phyloP scores from a whole-genome alignment of 2,329 filamentous ascomycete species.

The Trichoderma endophyticum region DNA sequence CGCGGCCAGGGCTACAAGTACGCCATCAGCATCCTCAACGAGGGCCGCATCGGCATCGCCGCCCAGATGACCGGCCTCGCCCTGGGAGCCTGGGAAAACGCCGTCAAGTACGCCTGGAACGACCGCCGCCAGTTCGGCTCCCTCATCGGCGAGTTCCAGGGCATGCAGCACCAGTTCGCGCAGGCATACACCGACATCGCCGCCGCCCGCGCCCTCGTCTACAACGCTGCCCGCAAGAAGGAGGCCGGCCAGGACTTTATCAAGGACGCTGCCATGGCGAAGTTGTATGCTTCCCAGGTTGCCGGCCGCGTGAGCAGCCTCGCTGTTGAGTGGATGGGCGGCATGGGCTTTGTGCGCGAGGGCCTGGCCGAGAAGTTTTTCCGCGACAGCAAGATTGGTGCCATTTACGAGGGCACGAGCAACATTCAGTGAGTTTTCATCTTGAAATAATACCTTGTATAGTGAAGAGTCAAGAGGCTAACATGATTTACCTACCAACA shows the following conservation, averaged over 20 bases:
- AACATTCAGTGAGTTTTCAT: slow-evolving; percentile 59
- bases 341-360: slow-evolving; percentile 97
- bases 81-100: slow-evolving; percentile 92
- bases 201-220: slow-evolving; percentile 87
- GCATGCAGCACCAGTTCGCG: slow-evolving; percentile 98
- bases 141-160: slow-evolving; percentile 93
- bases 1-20: slow-evolving; percentile 97
- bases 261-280: slow-evolving; percentile 95
- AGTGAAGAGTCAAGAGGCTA: neutral
- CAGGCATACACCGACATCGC: slow-evolving; percentile 93
- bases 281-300: slow-evolving; percentile 90
- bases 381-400: slow-evolving; percentile 96
- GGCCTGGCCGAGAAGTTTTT: slow-evolving; percentile 97
- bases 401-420: slow-evolving; percentile 92
- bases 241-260: slow-evolving; percentile 96
- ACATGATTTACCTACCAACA: slow-evolving; percentile 23
- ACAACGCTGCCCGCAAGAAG: slow-evolving; percentile 96
- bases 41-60: slow-evolving; percentile 95
- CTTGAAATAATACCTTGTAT: neutral
- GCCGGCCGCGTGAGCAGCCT: slow-evolving; percentile 80
- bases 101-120: slow-evolving; percentile 91
- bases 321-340: slow-evolving; percentile 98
- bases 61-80: slow-evolving; percentile 98
- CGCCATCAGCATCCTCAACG: slow-evolving; percentile 89
- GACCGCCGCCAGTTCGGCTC: slow-evolving; percentile 96